Conservation (phyloP, 805 yeast species). For the Tetrapisispora pingtungensis region DNA sequence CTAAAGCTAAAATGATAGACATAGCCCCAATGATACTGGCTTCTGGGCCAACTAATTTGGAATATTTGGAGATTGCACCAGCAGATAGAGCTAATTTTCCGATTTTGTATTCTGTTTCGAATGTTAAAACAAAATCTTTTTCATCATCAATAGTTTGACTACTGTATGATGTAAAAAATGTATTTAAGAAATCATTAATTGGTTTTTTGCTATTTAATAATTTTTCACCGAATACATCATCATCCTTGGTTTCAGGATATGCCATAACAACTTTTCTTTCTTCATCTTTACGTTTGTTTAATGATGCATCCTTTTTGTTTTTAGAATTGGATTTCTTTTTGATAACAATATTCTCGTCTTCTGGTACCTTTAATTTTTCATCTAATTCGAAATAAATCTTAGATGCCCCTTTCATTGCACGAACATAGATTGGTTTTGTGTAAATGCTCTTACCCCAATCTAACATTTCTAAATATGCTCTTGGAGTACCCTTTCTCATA, state of each 20-base stretch:
- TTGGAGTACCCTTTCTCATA: conserved; percentile 80
- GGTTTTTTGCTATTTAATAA: conserved; percentile 31
- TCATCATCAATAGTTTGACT: conserved; percentile 37
- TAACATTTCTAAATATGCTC: conserved; percentile 68
- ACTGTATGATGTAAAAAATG: conserved; percentile 32
- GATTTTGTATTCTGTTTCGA: conserved; percentile 19
- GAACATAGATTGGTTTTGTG: conserved; percentile 58
- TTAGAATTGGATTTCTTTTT: conserved; percentile 35
- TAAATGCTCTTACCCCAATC: conserved; percentile 75
- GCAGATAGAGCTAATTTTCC: conserved; percentile 26
- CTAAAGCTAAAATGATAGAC: conserved; percentile 17
- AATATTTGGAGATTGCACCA: conserved; percentile 20
- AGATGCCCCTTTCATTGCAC: conserved; percentile 59
- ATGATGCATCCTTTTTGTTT: conserved; percentile 45
- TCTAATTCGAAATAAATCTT: conserved; percentile 40
- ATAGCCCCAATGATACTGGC: conserved; percentile 21
- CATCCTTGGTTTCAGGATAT: conserved; percentile 43
- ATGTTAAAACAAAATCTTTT: conserved; percentile 21
- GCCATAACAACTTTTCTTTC: conserved; percentile 37
- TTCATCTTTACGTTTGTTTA: conserved; percentile 42
- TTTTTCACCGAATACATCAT: conserved; percentile 51
- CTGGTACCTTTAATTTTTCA: conserved; percentile 5
- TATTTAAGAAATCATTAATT: conserved; percentile 35
- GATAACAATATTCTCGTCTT: conserved; percentile 7
- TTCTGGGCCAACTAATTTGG: conserved; percentile 11